Conservation (phyloP, 768 basidiomycete genomes). For the Collybia nuda region DNA sequence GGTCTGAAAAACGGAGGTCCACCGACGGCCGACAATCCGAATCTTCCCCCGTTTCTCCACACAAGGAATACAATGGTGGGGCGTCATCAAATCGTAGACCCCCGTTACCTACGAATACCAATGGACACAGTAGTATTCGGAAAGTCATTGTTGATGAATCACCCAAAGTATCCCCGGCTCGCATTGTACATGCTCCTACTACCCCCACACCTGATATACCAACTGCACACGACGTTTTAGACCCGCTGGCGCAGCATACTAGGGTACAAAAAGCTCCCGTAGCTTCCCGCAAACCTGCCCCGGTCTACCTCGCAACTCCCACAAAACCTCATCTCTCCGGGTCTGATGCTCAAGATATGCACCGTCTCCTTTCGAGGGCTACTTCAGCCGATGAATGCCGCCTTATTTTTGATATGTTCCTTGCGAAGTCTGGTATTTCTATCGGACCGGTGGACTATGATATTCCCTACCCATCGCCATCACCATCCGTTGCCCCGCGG, state of each 20-base stretch:
- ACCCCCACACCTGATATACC: background rate
- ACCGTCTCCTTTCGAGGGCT: slow-evolving; percentile 63
- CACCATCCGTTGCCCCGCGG: slow-evolving; percentile 28
- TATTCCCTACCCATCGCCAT: slow-evolving; percentile 31
- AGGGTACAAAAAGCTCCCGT: slow-evolving; percentile 2
- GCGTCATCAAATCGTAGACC: slow-evolving; percentile 4
- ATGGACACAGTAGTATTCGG: slow-evolving; percentile 7
- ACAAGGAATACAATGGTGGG: slow-evolving; percentile 6
- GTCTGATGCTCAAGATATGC: slow-evolving; percentile 62
- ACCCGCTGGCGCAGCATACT: background rate
- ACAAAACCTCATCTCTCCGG: slow-evolving; percentile 30
- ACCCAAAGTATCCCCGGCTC: background rate
- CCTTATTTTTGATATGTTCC: slow-evolving; percentile 79
- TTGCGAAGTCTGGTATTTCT: slow-evolving; percentile 57
- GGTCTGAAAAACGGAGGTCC: slow-evolving; percentile 24
- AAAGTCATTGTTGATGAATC: background rate
- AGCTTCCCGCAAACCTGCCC: slow-evolving; percentile 16
- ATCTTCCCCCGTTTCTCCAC: background rate
- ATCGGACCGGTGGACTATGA: slow-evolving; percentile 28
- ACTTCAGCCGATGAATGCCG: slow-evolving; percentile 83
- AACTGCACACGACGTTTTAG: background rate
- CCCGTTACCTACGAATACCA: background rate
- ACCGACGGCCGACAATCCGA: slow-evolving; percentile 1
- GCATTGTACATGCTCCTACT: background rate
- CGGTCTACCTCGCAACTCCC: slow-evolving; percentile 12